These are phyloP conservation scores for Flaveria robusta DNA, from an alignment of 129 eudicot genomes.

Conservation along the genomic window DNA sequence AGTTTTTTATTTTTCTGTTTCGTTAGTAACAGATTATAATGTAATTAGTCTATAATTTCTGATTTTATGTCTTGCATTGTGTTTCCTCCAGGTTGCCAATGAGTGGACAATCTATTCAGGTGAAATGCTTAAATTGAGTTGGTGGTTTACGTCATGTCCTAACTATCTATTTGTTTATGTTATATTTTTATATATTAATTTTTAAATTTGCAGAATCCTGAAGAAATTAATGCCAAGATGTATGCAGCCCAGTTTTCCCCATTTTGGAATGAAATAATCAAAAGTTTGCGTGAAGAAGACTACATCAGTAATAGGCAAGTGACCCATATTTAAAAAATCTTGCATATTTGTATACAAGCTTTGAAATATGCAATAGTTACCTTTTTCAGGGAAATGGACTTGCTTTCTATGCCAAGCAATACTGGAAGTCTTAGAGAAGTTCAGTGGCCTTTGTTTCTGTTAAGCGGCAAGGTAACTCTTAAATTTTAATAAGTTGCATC, in stretches of 20 bases:
- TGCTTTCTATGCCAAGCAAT: conserved; percentile 96
- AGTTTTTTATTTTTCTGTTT: not conserved
- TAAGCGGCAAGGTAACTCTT: conserved; percentile 80
- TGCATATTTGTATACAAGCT: conserved; percentile 16
- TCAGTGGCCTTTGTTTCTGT: conserved; percentile 96
- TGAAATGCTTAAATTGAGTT: conserved; percentile 26
- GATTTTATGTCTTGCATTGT: conserved; percentile 23
- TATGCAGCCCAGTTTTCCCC: conserved; percentile 89
- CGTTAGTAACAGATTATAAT: not conserved
- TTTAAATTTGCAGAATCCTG: conserved; percentile 49
- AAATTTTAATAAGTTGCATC: not conserved
- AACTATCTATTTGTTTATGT: conserved; percentile 12
- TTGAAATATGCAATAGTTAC: conserved; percentile 11
- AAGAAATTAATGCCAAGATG: conserved; percentile 65
- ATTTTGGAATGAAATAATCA: conserved; percentile 96
- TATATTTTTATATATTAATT: conserved; percentile 14
- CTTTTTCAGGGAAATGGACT: conserved; percentile 79
- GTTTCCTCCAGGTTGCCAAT: conserved; percentile 62
- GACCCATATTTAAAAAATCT: not conserved
- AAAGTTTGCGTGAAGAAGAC: conserved; percentile 96
- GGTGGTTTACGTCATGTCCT: conserved; percentile 1
- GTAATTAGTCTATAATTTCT: not conserved
- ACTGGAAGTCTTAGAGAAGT: conserved; percentile 79
- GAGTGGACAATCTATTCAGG: conserved; percentile 66
- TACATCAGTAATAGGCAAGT: conserved; percentile 81